Percentiles rank a stretch among this genome's conserved stretches.
Evolutionary conservation across 2,329 filamentous ascomycete species (phyloP).

Genomic region (Alternaria novae-zelandiae): DNA sequence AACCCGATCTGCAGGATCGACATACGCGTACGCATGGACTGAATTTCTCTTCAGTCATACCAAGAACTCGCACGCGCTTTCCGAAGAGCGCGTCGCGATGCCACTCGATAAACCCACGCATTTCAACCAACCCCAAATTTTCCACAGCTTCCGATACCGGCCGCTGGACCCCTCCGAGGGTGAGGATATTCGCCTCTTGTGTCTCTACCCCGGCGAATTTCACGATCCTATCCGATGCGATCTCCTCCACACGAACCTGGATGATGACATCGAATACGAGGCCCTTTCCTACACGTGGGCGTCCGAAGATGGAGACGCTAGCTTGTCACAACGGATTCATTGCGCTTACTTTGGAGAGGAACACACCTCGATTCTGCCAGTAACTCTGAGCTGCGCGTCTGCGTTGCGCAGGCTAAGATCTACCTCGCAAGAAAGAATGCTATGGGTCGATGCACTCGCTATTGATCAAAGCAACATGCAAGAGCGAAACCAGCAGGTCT

Average conservation of each 20-base stretch:
- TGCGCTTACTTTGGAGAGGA: slow-evolving; percentile 14
- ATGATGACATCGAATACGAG: slow-evolving; percentile 21
- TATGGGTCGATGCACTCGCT: slow-evolving; percentile 26
- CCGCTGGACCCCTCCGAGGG: slow-evolving; percentile 8
- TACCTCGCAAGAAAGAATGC: slow-evolving; percentile 1
- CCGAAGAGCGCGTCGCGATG: slow-evolving; percentile 11
- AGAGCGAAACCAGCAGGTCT: slow-evolving; percentile 24
- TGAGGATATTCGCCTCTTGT: slow-evolving; percentile 11
- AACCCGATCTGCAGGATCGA: slow-evolving; percentile 14
- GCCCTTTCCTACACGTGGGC: slow-evolving; percentile 33
- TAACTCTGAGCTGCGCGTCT: slow-evolving; percentile 20
- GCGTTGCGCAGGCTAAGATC: slow-evolving; percentile 15
- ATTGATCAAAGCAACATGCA: slow-evolving; percentile 22
- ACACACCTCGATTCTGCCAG: neutral
- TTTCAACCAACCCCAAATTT: neutral
- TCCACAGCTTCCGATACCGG: slow-evolving; percentile 8
- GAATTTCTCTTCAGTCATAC: slow-evolving; percentile 14
- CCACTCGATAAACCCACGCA: neutral
- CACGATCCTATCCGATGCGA: slow-evolving; percentile 14
- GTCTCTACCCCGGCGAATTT: slow-evolving; percentile 10
- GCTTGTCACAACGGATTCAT: slow-evolving; percentile 9
- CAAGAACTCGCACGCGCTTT: slow-evolving; percentile 10
- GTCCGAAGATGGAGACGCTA: slow-evolving; percentile 18
- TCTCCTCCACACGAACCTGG: slow-evolving; percentile 10
- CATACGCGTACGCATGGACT: slow-evolving; percentile 6